Base-by-base conservation (phyloP, 257 asterid genomes). In the Solanum bukasovii region DNA sequence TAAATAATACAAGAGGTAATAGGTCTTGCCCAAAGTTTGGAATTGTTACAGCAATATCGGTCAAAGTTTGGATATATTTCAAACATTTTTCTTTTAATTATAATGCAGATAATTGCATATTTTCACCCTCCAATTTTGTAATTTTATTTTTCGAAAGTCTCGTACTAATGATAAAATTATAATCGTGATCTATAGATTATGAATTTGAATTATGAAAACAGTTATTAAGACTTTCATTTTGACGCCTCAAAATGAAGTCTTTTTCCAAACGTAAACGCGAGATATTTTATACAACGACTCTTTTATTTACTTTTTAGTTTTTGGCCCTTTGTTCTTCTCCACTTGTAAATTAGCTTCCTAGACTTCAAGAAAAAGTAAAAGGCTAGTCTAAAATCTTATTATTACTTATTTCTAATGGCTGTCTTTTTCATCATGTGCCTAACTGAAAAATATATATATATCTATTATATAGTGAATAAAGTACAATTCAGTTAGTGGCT, bases 371-470 rank as follows among this genome's bases (percentile, higher is more conserved):
- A 81, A 56, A 29, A 49, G 68, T 46, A 29, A 81, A 6, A 29
- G 70, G 42, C 68, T 81, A 49, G 38, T 44, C 67, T 14, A 79
- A 25, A 79, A 4, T 77, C 27, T 14, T 81, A 81, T 49, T 49
- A 49, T 10, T 27, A 5, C 46, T 18, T 46, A 46, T 46, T 29
- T 46, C 5, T 29, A 42, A 63, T 44, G 85, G 85, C 5, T 16
- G 40, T 46, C 85, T 46, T 81, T 81, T 81, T 81, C 85, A 44
- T 81, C 85, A 46, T 46, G 68, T 46, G 68, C 68, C 68, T 81
- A 81, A 81, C 85, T 16, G 12, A 25, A 46, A 42, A 1, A 44
- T 44, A 44, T 44, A 44, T 44, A 42, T 11, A 42, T 44, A 44
- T n/a, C n/a, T 1, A n/a, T 4, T 11, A 46, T 49, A 46, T 5